A percentile compares a stretch with the other conserved stretches of the same genome.
phyloP scores from a whole-genome alignment of 2,329 filamentous ascomycete species.

The Alternaria conjuncta region DNA sequence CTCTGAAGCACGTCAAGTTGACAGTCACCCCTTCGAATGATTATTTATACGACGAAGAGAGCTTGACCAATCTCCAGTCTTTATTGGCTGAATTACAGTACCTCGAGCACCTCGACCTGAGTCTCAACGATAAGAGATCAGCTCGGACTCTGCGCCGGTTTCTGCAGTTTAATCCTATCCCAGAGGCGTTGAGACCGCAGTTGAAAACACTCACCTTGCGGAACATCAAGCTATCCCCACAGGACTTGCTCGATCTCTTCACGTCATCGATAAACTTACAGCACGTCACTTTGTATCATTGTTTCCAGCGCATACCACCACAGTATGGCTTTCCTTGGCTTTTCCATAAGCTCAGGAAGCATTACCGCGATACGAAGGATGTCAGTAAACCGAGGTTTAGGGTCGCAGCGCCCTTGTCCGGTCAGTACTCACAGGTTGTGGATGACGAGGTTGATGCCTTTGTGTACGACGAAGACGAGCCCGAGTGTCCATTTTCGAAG shows the following conservation, averaged over 20 bases:
- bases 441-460: slow-evolving; percentile 16
- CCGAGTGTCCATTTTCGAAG: slow-evolving; percentile 12
- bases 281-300: not conserved
- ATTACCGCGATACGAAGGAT: not conserved
- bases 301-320: not conserved
- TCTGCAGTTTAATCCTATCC: not conserved
- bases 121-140: not conserved
- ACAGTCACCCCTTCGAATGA: slow-evolving; percentile 4
- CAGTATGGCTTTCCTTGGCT: not conserved
- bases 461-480: slow-evolving; percentile 4
- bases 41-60: not conserved
- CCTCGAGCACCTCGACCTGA: slow-evolving; percentile 21
- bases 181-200: not conserved
- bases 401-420: not conserved
- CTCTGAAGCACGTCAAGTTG: slow-evolving; percentile 15
- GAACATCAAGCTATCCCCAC: not conserved
- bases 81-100: slow-evolving; percentile 3
- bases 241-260: not conserved
- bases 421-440: slow-evolving; percentile 1
- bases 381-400: not conserved
- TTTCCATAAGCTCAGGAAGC: not conserved
- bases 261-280: not conserved
- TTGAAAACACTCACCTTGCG: slow-evolving; percentile 5
- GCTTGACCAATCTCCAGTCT: not conserved
- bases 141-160: not conserved